Conservation (phyloP, 495 filamentous ascomycete genomes). For the Penicillium desertorum region DNA sequence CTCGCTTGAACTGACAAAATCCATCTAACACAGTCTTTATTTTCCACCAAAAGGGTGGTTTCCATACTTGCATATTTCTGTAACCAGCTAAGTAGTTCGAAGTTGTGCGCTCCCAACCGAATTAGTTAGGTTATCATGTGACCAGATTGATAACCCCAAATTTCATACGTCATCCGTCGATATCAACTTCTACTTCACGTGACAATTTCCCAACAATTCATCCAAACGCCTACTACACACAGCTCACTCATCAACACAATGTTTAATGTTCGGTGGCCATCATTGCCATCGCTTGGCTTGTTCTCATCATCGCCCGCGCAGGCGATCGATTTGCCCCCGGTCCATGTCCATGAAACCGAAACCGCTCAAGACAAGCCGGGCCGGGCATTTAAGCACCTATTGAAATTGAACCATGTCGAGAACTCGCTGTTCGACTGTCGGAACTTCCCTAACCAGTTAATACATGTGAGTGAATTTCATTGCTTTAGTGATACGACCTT, state of each 20-base stretch:
- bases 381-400: constrained; percentile 81
- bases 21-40: neutral
- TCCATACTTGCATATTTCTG: neutral
- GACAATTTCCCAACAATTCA: constrained; percentile 26
- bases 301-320: constrained; percentile 25
- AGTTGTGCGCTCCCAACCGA: neutral
- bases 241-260: constrained; percentile 18
- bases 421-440: constrained; percentile 74
- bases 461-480: constrained; percentile 60
- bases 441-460: constrained; percentile 81
- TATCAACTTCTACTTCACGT: constrained; percentile 15
- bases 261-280: constrained; percentile 33
- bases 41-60: neutral
- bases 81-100: neutral
- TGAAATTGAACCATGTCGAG: constrained; percentile 89
- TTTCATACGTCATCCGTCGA: constrained; percentile 20
- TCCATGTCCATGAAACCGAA: constrained; percentile 76
- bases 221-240: constrained; percentile 1
- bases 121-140: constrained; percentile 10
- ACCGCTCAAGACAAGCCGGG: constrained; percentile 72
- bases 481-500: neutral
- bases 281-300: constrained; percentile 18
- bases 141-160: constrained; percentile 10
- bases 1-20: neutral
- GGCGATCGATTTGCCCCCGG: constrained; percentile 64